These are phyloP conservation scores for Neophaeococcomyces mojaviensis DNA, from an alignment of 2,329 filamentous ascomycete species.

Conservation along the genomic window DNA sequence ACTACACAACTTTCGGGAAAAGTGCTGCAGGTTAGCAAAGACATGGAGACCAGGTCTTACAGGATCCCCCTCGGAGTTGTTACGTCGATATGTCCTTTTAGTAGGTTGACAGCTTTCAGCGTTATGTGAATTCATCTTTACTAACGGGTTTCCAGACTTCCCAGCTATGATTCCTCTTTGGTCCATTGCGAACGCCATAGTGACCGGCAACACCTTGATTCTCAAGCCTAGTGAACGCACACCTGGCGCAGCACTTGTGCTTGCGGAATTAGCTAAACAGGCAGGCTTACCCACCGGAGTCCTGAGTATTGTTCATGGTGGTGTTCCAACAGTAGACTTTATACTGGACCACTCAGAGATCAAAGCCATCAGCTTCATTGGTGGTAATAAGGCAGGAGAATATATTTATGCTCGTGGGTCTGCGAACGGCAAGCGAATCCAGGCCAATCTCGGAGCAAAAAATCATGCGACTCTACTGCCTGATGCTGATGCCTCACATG, in stretches of 20 bases:
- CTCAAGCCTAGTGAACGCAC: slow-evolving; percentile 62
- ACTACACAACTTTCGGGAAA: slow-evolving; percentile 59
- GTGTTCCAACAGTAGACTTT: slow-evolving; percentile 59
- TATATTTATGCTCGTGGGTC: slow-evolving; percentile 60
- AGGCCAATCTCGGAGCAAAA: slow-evolving; percentile 63
- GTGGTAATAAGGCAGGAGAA: slow-evolving; percentile 60
- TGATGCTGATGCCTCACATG: slow-evolving; percentile 62
- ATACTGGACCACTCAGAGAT: slow-evolving; percentile 61
- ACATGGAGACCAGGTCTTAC: slow-evolving; percentile 63
- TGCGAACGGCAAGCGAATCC: slow-evolving; percentile 63
- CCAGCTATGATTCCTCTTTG: slow-evolving; percentile 65
- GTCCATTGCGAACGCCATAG: slow-evolving; percentile 57
- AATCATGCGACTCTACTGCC: slow-evolving; percentile 62
- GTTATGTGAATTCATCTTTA: too few species aligned
- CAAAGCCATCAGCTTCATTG: slow-evolving; percentile 63
- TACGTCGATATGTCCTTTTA: slow-evolving; percentile 60
- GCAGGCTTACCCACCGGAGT: slow-evolving; percentile 60
- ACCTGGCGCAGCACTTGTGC: slow-evolving; percentile 59
- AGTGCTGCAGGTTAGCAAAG: slow-evolving; percentile 60
- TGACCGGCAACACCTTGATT: slow-evolving; percentile 58
- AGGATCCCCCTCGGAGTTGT: slow-evolving; percentile 58
- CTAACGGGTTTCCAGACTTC: too few species aligned
- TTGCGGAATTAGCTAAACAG: slow-evolving; percentile 55
- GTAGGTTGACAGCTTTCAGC: too few species aligned
- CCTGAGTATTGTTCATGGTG: slow-evolving; percentile 60